These are phyloP conservation scores for Cutaneotrichosporon spelunceum DNA, from an alignment of 1,284 basidiomycete genomes.

Conservation along the genomic window DNA sequence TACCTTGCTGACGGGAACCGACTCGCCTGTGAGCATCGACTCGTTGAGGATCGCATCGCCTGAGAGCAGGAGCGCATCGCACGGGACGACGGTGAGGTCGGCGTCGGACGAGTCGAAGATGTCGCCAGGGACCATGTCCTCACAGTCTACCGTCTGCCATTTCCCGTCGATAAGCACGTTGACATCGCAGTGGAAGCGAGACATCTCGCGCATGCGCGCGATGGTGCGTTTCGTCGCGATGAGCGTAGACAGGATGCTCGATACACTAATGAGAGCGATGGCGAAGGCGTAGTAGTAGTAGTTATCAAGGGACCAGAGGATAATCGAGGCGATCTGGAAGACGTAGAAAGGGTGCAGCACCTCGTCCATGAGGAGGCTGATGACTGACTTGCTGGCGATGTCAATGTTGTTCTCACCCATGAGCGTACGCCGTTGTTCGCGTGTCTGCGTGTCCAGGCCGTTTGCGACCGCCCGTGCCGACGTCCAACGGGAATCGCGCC, in stretches of 20 bases:
- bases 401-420: constrained; percentile 90
- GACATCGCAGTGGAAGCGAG: constrained; percentile 79
- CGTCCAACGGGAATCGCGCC: constrained; percentile 82
- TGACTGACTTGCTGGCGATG: constrained; percentile 79
- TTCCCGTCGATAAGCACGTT: constrained; percentile 67
- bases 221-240: constrained; percentile 95
- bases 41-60: constrained; percentile 68
- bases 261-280: constrained; percentile 85
- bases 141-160: constrained; percentile 73
- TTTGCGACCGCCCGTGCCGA: constrained; percentile 61
- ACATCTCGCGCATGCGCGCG: constrained; percentile 93
- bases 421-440: constrained; percentile 65
- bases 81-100: constrained; percentile 73
- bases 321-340: constrained; percentile 94
- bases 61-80: constrained; percentile 66
- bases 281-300: constrained; percentile 98
- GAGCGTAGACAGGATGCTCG: constrained; percentile 82
- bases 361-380: constrained; percentile 85
- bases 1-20: constrained; percentile 61
- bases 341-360: constrained; percentile 95
- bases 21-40: constrained; percentile 80
- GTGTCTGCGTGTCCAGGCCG: constrained; percentile 60
- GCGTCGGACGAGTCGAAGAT: constrained; percentile 82
- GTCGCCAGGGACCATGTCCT: constrained; percentile 86
- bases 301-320: constrained; percentile 91